Evolutionary conservation across 495 filamentous ascomycete species (phyloP).

Genomic region (Lasiosphaeris hirsuta): DNA sequence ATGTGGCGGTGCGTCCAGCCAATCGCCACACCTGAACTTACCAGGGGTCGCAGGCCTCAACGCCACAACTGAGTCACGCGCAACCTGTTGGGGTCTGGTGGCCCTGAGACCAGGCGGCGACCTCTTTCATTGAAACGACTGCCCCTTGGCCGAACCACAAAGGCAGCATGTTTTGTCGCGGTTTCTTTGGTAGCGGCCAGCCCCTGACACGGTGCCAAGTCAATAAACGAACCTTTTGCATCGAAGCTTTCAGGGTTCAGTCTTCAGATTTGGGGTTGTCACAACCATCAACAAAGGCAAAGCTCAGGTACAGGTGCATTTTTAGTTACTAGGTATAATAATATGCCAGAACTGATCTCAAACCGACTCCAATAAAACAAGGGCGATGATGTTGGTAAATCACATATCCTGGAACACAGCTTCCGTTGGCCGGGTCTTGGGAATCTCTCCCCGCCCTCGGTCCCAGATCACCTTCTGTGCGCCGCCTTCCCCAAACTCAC

Average conservation of each 20-base stretch:
- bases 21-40: slow-evolving; percentile 14
- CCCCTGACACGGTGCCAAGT: too few relatives aligned
- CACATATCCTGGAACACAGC: not conserved
- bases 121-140: too few relatives aligned
- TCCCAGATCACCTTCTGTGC: slow-evolving; percentile 11
- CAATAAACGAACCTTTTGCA: too few relatives aligned
- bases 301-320: not conserved
- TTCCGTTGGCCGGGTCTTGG: slow-evolving; percentile 10
- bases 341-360: not conserved
- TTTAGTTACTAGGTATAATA: not conserved
- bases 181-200: too few relatives aligned
- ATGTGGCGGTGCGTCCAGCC: slow-evolving; percentile 22
- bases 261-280: too few relatives aligned
- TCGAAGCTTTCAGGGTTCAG: too few relatives aligned
- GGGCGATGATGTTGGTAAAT: not conserved
- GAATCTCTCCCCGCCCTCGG: slow-evolving; percentile 8
- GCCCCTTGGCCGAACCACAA: too few relatives aligned
- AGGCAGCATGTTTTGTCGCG: too few relatives aligned
- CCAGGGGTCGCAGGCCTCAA: not conserved
- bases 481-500: not conserved
- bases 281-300: too few relatives aligned
- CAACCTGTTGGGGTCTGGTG: not conserved
- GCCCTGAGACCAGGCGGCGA: not conserved
- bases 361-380: not conserved
- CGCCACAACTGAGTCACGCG: slow-evolving; percentile 10